A percentile compares a stretch with the other conserved stretches of the same genome.
These are phyloP conservation scores for Mortierella hygrophila DNA, from an alignment of 192 early-diverging fungal genomes.

Conservation along the genomic window DNA sequence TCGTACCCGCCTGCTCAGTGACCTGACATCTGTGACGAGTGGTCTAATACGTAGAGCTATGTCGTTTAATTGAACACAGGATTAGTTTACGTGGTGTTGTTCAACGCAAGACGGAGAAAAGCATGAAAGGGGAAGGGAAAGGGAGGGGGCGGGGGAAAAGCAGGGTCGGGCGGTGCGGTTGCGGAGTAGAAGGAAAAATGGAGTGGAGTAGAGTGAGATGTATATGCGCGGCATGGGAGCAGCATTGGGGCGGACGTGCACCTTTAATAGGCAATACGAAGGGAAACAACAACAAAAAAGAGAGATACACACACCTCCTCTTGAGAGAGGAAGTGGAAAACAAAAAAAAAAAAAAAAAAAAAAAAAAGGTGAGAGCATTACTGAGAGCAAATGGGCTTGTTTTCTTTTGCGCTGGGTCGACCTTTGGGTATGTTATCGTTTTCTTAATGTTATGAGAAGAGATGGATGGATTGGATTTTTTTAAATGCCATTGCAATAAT, in stretches of 20 bases:
- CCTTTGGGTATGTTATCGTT: background rate
- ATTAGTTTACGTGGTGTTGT: background rate
- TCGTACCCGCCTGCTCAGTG: conserved; percentile 19
- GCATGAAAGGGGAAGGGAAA: background rate
- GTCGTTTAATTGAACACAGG: background rate
- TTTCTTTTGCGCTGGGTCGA: background rate
- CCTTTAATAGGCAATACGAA: conserved; percentile 2
- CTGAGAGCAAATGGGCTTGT: conserved; percentile 7
- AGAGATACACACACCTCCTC: background rate
- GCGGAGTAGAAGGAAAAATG: conserved; percentile 10
- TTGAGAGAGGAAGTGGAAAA: background rate
- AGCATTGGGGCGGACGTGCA: background rate
- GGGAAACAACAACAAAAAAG: background rate
- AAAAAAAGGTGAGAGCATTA: background rate
- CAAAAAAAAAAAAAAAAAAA: background rate
- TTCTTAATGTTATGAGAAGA: background rate
- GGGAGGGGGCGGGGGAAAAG: background rate
- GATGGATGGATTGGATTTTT: background rate
- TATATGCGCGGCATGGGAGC: background rate
- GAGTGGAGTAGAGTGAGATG: background rate
- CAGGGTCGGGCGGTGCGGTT: background rate
- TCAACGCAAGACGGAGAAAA: background rate
- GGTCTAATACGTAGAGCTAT: conserved; percentile 52
- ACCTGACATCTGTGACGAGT: conserved; percentile 35
- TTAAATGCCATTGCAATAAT: conserved; percentile 2